Evolutionary conservation across 2,329 filamentous ascomycete genomes (phyloP).

Genomic region (Boeremia exigua): DNA sequence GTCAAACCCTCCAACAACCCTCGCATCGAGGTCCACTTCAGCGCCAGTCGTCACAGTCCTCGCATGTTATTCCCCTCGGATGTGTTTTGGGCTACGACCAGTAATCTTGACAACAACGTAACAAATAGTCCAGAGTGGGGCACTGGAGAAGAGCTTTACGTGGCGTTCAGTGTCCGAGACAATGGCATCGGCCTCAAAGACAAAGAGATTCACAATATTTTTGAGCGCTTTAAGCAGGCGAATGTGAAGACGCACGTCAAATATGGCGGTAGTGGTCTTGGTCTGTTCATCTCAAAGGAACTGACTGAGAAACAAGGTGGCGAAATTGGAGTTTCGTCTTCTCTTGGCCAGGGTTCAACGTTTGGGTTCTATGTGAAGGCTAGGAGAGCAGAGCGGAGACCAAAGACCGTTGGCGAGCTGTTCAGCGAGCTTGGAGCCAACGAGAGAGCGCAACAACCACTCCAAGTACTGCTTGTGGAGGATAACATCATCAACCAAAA

Average conservation of each 20-base stretch:
- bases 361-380: constrained; percentile 55
- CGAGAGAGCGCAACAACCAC: constrained; percentile 2
- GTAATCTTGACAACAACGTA: constrained; percentile 28
- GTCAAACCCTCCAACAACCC: constrained; percentile 47
- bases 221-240: constrained; percentile 46
- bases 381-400: constrained; percentile 27
- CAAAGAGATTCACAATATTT: constrained; percentile 49
- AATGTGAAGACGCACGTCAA: constrained; percentile 47
- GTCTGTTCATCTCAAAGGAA: constrained; percentile 55
- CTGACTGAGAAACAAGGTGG: constrained; percentile 55
- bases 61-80: constrained; percentile 32
- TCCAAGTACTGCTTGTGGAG: constrained; percentile 46
- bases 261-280: constrained; percentile 54
- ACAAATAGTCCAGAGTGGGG: constrained; percentile 45
- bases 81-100: constrained; percentile 42
- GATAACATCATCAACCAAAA: constrained; percentile 50
- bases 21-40: constrained; percentile 48
- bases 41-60: constrained; percentile 37
- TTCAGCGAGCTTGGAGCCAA: constrained; percentile 8
- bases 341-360: constrained; percentile 46
- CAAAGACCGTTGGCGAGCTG: constrained; percentile 12
- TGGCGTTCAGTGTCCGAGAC: constrained; percentile 48
- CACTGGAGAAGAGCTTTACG: constrained; percentile 47
- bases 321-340: constrained; percentile 53
- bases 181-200: constrained; percentile 50